Evolutionary conservation across 2,329 filamentous ascomycete genomes (phyloP), one percentile per base, ranked within the genome.

Genomic region (Gyromitra esculenta): DNA sequence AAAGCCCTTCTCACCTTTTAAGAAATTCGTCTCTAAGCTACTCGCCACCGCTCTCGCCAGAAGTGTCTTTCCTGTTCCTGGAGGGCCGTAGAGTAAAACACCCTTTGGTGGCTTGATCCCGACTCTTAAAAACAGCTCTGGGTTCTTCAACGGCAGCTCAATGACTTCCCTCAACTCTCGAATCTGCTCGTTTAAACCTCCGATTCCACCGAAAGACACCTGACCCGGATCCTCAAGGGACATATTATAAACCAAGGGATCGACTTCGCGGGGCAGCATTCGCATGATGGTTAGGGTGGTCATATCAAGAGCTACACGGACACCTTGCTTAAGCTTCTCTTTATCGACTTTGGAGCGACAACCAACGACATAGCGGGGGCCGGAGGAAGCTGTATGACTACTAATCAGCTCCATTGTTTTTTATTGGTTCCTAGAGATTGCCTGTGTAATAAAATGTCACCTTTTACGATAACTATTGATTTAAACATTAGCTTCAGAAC

Each of bases 281-380:
- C 96, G 93, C 96, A 99, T 99, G 85, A 99, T 99, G 77, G 96
- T 99, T 81, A 99, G 91, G 21, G 96, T 99, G 66, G 96, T 99
- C 96, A 99, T 99, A 83, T 99, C 96, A 76, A 99, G 91, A 43
- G 96, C 95, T 71, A 99, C 96, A 82, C 96, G 93, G 37, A 95
- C 97, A 82, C 96, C 96, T 85, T 99, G 96, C 89, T 98, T 99
- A 83, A 99, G 87, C 87, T 97, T 98, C 78, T 88, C 87, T 86
- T 96, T 97, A 87, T 99, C 96, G 82, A 99, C 96, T 86, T 99
- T 99, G 78, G 94, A 97, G 82, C 96, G 91, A 87, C 96, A 99
- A 75, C 96, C 96, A 81, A 99, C 96, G 76, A 99, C 96, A 85
- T 99, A 99, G 86, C 96, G 90, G 77, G 96, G 96, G 35, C 96